Evolutionary conservation across 2,329 filamentous ascomycete genomes (phyloP).

Genomic region (Whalleya microplaca): DNA sequence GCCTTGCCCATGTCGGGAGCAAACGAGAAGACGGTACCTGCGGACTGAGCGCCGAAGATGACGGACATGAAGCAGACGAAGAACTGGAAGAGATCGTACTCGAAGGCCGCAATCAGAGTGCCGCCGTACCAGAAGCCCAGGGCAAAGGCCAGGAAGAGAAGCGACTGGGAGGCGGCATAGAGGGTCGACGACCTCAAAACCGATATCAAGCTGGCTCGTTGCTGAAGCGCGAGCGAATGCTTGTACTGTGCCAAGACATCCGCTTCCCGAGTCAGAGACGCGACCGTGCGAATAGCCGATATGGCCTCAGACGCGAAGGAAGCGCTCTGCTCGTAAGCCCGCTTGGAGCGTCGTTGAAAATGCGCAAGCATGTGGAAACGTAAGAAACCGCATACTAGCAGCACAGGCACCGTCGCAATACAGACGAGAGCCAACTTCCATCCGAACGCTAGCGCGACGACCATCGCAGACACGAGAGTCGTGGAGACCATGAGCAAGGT

Average conservation of each 20-base stretch:
- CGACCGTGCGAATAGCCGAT: conserved; percentile 90
- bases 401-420: conserved; percentile 74
- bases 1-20: conserved; percentile 94
- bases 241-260: conserved; percentile 79
- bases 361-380: conserved; percentile 82
- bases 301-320: conserved; percentile 92
- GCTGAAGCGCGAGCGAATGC: conserved; percentile 66
- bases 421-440: conserved; percentile 91
- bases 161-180: conserved; percentile 82
- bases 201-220: conserved; percentile 69
- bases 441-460: conserved; percentile 72
- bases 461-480: conserved; percentile 75
- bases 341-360: conserved; percentile 79
- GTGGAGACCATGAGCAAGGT: conserved; percentile 81
- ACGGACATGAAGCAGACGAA: conserved; percentile 88
- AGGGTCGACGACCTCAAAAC: conserved; percentile 76
- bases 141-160: conserved; percentile 82
- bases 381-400: conserved; percentile 82
- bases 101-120: conserved; percentile 68
- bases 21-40: conserved; percentile 86
- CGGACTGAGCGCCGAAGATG: conserved; percentile 90
- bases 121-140: conserved; percentile 94
- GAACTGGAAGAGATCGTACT: conserved; percentile 84
- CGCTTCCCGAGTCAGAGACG: conserved; percentile 82
- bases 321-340: conserved; percentile 78